These are phyloP conservation scores for Porpolomopsis calyptriformis DNA, from an alignment of 768 basidiomycete species.

Conservation along the genomic window DNA sequence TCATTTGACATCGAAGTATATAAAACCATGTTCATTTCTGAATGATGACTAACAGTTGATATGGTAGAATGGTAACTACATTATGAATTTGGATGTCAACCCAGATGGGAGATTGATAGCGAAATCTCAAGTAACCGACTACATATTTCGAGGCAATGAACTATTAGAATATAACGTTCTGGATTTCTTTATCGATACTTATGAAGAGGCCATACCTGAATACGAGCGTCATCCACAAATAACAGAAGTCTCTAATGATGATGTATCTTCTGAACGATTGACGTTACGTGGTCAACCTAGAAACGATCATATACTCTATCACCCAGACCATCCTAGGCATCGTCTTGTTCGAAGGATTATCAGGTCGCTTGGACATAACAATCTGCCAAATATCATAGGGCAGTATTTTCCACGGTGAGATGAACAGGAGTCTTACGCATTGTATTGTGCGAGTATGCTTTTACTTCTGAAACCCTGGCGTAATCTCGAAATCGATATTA, in stretches of 20 bases:
- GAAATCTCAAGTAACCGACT: conserved; percentile 1
- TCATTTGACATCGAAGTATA: background rate
- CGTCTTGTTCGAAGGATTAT: background rate
- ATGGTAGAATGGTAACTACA: background rate
- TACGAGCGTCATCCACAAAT: no score
- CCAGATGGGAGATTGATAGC: background rate
- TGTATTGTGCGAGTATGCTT: conserved; percentile 25
- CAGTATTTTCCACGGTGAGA: conserved; percentile 23
- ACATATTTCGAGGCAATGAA: background rate
- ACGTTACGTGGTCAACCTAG: background rate
- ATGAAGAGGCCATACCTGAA: background rate
- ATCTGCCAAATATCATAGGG: conserved; percentile 27
- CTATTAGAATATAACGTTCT: background rate
- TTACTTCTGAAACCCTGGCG: conserved; percentile 12
- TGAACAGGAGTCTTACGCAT: conserved; percentile 11
- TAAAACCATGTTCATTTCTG: background rate
- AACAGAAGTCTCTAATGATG: no score
- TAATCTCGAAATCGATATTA: background rate
- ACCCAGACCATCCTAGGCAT: background rate
- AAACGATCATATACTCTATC: background rate
- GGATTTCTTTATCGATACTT: conserved; percentile 1
- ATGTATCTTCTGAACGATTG: background rate
- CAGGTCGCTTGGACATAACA: conserved; percentile 18
- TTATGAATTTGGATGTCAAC: background rate
- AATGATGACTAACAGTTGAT: background rate